phyloP scores from a whole-genome alignment of 225 moss, liverwort and hornwort genomes.

The Asterella californica region DNA sequence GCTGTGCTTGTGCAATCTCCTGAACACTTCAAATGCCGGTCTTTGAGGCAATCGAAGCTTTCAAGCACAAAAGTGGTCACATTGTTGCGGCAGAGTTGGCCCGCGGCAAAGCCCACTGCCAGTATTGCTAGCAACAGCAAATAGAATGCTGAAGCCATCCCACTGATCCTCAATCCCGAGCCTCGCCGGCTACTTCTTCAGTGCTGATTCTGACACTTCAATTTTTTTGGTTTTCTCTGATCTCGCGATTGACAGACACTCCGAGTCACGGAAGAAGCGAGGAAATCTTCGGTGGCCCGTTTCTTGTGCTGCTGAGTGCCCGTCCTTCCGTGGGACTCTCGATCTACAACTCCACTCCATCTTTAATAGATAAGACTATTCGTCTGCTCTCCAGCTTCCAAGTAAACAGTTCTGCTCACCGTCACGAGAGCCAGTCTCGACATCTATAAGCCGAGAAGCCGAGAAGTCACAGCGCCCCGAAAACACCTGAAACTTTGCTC shows the following conservation, averaged over 20 bases:
- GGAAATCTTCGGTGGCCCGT: background rate
- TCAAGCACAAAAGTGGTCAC: constrained; percentile 13
- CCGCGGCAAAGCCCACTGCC: background rate
- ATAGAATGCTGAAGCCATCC: background rate
- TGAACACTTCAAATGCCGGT: constrained; percentile 11
- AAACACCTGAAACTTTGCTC: no score
- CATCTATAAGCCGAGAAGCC: no score
- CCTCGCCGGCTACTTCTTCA: background rate
- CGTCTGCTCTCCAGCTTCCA: no score
- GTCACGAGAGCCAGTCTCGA: no score
- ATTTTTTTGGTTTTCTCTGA: background rate
- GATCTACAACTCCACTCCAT: constrained; percentile 3
- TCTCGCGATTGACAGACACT: background rate
- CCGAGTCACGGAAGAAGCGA: background rate
- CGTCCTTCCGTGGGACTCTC: constrained; percentile 8
- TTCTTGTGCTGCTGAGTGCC: background rate
- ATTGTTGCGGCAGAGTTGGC: constrained; percentile 16
- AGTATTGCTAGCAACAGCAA: constrained; percentile 1
- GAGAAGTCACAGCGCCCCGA: no score
- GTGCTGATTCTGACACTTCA: background rate
- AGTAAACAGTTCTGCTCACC: no score
- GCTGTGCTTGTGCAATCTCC: constrained; percentile 15
- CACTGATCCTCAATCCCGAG: constrained; percentile 1
- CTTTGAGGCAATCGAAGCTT: background rate
- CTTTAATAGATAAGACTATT: background rate